Base-by-base conservation (phyloP, 306 rosid species). In the Malus sieversii region DNA sequence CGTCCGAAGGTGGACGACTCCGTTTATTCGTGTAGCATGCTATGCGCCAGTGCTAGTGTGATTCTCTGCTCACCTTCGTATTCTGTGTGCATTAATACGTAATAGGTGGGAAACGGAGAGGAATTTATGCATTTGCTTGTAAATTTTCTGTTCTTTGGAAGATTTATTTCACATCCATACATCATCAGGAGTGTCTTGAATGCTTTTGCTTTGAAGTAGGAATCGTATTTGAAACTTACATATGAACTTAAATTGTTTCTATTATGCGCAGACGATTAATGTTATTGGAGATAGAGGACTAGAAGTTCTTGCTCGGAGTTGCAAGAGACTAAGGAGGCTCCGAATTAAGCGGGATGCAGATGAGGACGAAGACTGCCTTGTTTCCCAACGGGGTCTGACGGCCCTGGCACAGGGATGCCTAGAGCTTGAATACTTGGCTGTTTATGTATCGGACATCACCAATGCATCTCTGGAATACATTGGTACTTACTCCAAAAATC, bases 281-380 rank as follows among this genome's bases (percentile, higher is more conserved):
- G 97, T 92, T 44, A 92, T 95, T 69, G 99, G 99, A 76, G 99
- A 95, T 76, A 88, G 91, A 85, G 99, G 99, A 68, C 75, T 95
- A 78, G 99, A 92, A 88, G 93, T 90, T 71, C 96, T 95, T 45
- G 92, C 96, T 25, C 88, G 45, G 42, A 78, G 80, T 79, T 95
- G 99, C 77, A 89, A 86, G 91, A 86, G 59, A 83, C 89, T 95
- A 40, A 92, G 68, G 82, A 86, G 96, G 88, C 96, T 95, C 10
- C 83, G 97, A 68, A 95, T 95, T 59, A 97, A 95, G 78, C 86
- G 97, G 68, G 97, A 97, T 6, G 97, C 85, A 6, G 97, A 95
- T 71, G 97, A 92, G 55, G 97, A 83, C 67, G 99, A 84, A 79
- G 97, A 81, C 53, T 97, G 99, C 16, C 72, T 89, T 77, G 99